phyloP scores from a whole-genome alignment of 345 rosid species.

The Salix caprea region DNA sequence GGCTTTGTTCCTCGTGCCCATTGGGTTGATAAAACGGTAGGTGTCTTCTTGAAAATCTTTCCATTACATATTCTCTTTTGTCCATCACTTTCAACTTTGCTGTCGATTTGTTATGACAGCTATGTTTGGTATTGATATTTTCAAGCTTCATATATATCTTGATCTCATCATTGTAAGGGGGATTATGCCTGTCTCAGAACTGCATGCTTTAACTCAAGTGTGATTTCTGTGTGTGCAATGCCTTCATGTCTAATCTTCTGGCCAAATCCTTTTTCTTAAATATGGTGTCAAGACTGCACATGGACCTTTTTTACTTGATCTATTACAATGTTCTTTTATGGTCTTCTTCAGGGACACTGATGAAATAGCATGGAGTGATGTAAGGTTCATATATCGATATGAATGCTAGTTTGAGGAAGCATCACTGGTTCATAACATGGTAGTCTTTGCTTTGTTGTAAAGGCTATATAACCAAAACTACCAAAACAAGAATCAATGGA shows the following conservation, averaged over 20 bases:
- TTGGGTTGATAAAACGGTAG: conserved; percentile 63
- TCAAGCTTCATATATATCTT: background rate
- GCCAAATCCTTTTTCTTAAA: background rate
- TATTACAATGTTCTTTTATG: background rate
- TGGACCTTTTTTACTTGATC: background rate
- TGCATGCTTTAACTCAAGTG: background rate
- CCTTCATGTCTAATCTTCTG: background rate
- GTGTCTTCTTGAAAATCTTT: conserved; percentile 14
- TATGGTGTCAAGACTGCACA: background rate
- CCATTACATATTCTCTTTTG: background rate
- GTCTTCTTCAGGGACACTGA: background rate
- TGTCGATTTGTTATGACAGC: background rate
- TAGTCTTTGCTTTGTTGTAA: background rate
- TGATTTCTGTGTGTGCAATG: background rate
- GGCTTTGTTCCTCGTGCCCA: conserved; percentile 92
- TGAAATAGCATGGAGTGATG: background rate
- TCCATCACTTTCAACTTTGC: background rate
- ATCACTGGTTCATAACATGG: background rate
- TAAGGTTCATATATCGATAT: background rate
- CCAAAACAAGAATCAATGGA: too few species aligned
- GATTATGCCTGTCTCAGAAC: background rate
- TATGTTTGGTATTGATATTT: background rate
- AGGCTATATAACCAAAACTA: background rate
- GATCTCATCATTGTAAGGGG: background rate
- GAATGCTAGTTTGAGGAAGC: background rate